Conservation (phyloP, 768 basidiomycete genomes). For the Trametes elegans region DNA sequence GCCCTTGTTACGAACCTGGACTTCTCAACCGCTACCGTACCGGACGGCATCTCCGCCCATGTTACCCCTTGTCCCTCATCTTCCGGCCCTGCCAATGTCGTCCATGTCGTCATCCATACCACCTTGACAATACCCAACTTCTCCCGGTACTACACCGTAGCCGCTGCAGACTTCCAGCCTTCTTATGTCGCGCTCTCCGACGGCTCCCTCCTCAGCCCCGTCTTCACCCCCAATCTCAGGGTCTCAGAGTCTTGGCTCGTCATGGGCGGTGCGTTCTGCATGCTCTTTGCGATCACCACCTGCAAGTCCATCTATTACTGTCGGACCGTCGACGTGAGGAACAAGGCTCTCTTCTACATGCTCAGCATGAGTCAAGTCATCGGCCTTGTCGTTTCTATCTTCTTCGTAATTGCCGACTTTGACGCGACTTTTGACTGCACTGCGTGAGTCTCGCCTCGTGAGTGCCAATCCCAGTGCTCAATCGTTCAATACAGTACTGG, state of each 20-base stretch:
- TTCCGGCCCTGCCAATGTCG: slow-evolving; percentile 34
- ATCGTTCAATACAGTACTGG: slow-evolving; percentile 9
- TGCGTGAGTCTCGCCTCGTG: slow-evolving; percentile 44
- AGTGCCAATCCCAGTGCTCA: slow-evolving; percentile 26
- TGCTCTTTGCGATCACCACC: slow-evolving; percentile 54
- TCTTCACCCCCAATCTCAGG: slow-evolving; percentile 42
- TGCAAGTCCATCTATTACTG: slow-evolving; percentile 50
- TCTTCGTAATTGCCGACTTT: slow-evolving; percentile 49
- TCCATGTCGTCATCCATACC: slow-evolving; percentile 50
- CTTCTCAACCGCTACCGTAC: too few relatives aligned
- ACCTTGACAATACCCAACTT: slow-evolving; percentile 49
- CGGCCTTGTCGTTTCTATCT: slow-evolving; percentile 43
- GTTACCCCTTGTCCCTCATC: slow-evolving; percentile 6
- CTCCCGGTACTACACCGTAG: slow-evolving; percentile 39
- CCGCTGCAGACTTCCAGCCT: slow-evolving; percentile 48
- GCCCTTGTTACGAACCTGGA: not conserved
- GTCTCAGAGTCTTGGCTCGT: slow-evolving; percentile 44
- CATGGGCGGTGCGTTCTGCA: slow-evolving; percentile 46
- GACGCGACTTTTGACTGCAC: slow-evolving; percentile 41
- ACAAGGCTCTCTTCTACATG: slow-evolving; percentile 56
- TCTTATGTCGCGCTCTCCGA: slow-evolving; percentile 40
- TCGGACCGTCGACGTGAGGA: slow-evolving; percentile 52
- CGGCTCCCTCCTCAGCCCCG: slow-evolving; percentile 56
- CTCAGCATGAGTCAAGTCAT: slow-evolving; percentile 55
- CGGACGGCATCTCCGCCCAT: not conserved